phyloP scores from a whole-genome alignment of 192 early-diverging fungal genomes.

The Coemansia sp. region DNA sequence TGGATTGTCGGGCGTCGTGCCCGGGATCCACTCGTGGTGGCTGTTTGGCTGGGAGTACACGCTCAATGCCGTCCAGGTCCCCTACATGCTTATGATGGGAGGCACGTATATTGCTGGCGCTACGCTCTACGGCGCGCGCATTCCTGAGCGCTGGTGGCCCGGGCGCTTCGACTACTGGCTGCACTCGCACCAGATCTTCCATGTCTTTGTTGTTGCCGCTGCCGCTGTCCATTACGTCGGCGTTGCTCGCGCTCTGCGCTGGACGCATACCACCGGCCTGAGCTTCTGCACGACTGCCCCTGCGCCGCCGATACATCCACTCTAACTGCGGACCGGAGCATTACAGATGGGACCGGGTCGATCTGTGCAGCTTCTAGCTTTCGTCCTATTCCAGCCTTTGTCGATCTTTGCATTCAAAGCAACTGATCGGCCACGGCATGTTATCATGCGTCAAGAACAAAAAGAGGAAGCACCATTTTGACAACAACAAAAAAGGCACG shows the following conservation, averaged over 20 bases:
- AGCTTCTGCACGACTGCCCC: slow-evolving; percentile 14
- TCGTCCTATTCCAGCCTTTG: too few species aligned
- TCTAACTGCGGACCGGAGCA: background rate
- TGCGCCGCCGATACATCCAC: background rate
- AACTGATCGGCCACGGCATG: background rate
- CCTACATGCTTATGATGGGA: slow-evolving; percentile 74
- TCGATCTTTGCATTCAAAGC: background rate
- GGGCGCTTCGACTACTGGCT: slow-evolving; percentile 83
- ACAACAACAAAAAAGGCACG: background rate
- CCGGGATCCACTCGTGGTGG: slow-evolving; percentile 65
- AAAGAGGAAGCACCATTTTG: background rate
- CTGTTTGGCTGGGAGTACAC: slow-evolving; percentile 69
- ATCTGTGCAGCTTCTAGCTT: too few species aligned
- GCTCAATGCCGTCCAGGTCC: slow-evolving; percentile 62
- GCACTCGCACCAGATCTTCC: slow-evolving; percentile 92
- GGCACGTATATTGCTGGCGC: slow-evolving; percentile 80
- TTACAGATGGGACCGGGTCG: too few species aligned
- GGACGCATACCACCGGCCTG: slow-evolving; percentile 44
- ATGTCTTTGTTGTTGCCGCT: slow-evolving; percentile 78
- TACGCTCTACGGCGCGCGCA: slow-evolving; percentile 78
- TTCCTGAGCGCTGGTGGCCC: slow-evolving; percentile 88
- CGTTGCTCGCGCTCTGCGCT: slow-evolving; percentile 61
- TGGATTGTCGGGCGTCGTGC: slow-evolving; percentile 77
- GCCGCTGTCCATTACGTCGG: slow-evolving; percentile 73
- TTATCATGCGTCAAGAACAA: background rate